Percentiles rank a stretch among this genome's conserved stretches.
Conservation (phyloP, 2,329 filamentous ascomycete species). For the Phoma sp. region DNA sequence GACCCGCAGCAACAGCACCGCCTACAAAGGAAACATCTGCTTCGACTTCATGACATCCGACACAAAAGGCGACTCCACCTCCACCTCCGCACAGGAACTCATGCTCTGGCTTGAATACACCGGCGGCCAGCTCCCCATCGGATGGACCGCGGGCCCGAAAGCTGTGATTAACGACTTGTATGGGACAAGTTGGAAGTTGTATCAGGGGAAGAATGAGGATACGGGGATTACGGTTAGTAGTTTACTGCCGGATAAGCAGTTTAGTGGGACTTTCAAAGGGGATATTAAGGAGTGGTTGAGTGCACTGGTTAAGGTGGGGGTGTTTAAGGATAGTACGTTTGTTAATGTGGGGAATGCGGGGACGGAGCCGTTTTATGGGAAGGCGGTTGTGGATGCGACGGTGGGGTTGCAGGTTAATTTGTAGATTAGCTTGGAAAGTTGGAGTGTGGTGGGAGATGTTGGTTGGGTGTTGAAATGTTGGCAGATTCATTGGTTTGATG, state of each 20-base stretch:
- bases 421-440: slow-evolving; percentile 1
- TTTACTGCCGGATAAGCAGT: slow-evolving; percentile 50
- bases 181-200: slow-evolving; percentile 53
- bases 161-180: slow-evolving; percentile 33
- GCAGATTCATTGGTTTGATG: no score
- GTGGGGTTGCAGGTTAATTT: slow-evolving; percentile 32
- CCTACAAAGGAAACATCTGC: slow-evolving; percentile 55
- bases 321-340: slow-evolving; percentile 49
- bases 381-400: slow-evolving; percentile 29
- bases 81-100: slow-evolving; percentile 49
- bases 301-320: slow-evolving; percentile 48
- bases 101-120: slow-evolving; percentile 58
- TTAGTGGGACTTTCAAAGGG: slow-evolving; percentile 48
- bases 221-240: slow-evolving; percentile 54
- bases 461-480: no score
- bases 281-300: slow-evolving; percentile 55
- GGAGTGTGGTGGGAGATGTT: not conserved
- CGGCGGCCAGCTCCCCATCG: slow-evolving; percentile 56
- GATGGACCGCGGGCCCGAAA: slow-evolving; percentile 40
- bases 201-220: slow-evolving; percentile 53
- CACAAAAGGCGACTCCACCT: slow-evolving; percentile 53
- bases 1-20: slow-evolving; percentile 51
- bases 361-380: slow-evolving; percentile 30
- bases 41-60: slow-evolving; percentile 57
- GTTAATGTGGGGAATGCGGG: slow-evolving; percentile 56